Evolutionary conservation across 345 rosid species (phyloP).

Genomic region (Mangifera indica): DNA sequence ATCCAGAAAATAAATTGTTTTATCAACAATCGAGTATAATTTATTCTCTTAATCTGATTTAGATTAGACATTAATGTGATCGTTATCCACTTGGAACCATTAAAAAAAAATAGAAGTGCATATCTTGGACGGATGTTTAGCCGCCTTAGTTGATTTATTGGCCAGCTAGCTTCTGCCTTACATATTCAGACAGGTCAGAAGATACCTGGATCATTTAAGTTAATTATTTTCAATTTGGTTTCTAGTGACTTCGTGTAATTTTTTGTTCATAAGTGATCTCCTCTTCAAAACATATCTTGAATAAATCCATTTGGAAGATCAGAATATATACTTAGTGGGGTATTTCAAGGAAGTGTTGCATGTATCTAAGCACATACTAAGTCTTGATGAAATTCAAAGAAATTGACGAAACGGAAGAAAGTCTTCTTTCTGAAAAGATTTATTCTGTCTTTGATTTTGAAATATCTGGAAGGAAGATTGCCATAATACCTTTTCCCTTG

Average conservation of each 20-base stretch:
- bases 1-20: not conserved
- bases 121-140: not conserved
- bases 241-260: too few relatives aligned
- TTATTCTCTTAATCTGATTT: too few relatives aligned
- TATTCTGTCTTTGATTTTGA: constrained; percentile 31
- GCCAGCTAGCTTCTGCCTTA: too few relatives aligned
- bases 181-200: too few relatives aligned
- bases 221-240: too few relatives aligned
- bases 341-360: not conserved
- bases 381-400: constrained; percentile 7
- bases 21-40: not conserved
- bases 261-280: not conserved
- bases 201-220: too few relatives aligned
- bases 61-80: not conserved
- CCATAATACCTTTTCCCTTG: constrained; percentile 1
- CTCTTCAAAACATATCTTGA: not conserved
- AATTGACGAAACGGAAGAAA: not conserved
- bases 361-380: not conserved
- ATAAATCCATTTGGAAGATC: not conserved
- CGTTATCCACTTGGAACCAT: not conserved
- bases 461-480: constrained; percentile 23
- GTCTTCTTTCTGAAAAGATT: constrained; percentile 5
- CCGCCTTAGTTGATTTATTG: too few relatives aligned
- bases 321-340: not conserved
- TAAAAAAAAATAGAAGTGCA: not conserved